Base-by-base conservation (phyloP, 2,329 filamentous ascomycete genomes). In the Ophioceras dolichostomum region DNA sequence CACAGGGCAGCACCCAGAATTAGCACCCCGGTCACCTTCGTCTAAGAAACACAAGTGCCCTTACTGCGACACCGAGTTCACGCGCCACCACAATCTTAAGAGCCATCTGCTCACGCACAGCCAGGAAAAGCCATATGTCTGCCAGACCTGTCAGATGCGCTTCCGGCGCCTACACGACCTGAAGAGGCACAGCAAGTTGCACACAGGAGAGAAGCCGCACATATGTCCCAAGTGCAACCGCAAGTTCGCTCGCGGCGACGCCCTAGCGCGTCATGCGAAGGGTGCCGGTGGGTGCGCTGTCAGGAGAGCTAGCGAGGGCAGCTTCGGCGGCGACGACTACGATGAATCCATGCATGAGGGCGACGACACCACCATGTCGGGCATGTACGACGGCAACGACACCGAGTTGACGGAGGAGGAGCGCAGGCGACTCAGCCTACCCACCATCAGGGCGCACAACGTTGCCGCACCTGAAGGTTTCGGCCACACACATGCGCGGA, bases 91-190 rank as follows among this genome's bases (percentile, higher is more conserved):
- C 56, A 96, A 98, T 52, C 73, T 96, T 20, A 98, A 96, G 63
- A 95, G 87, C 48, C 91, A 98, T 62, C 72, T 98, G 40, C 74
- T 98, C 54, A 96, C 91, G 1, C 91, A 96, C 59, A 95, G 88
- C 51, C 89, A 98, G 66, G 91, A 98, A 59, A 98, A 98, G 60
- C 91, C 91, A 0, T 98, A 91, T 53, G 76, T 91, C 20, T 98
- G 91, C 55, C 79, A 85, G 43, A 86, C 84, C n/a, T 98, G 91
- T 56, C 76, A 89, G 49, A 84, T 91, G 58, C 79, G 89, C 37
- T 98, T 98, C 59, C 76, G 91, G 39, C 78, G 91, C 45, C 68
- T 96, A 36, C 91, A 98, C 55, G 91, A 98, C 53, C 62, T 98
- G 46, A 98, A 98, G 64, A 78, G 91, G 29, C 91, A 98, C 56